Evolutionary conservation across 2,329 filamentous ascomycete species (phyloP), one percentile per base, ranked within the genome.

Genomic region (Chaetothyriales sp.): DNA sequence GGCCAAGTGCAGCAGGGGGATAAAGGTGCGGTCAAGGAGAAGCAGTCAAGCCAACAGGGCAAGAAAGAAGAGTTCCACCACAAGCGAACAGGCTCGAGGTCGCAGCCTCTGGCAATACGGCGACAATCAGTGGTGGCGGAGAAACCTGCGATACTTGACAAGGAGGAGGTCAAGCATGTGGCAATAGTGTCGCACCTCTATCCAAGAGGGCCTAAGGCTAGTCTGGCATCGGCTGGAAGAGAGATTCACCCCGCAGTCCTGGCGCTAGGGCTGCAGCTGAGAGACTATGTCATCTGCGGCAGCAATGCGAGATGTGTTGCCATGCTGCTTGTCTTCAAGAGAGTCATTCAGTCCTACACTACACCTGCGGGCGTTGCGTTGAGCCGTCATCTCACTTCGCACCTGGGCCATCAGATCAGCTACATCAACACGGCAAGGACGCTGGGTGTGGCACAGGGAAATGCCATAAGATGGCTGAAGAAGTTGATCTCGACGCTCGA

Each of bases 361-460:
- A 96, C 90, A 1, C 92, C 92, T 4, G 74, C 81, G 22, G 84
- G 84, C 43, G 88, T 83, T 52, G 89, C 88, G 43, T 78, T 98
- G 43, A 84, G 88, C 18, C 83, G 92, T 32, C 89, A 98, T 70
- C 81, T 98, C 61, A 92, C 87, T 28, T 84, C 86, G 9, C 87
- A 96, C 67, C 80, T 98, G 53, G 92, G 88, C 62, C 86, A 89
- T 39, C 92, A 98, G 68, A 95, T 98, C 63, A 88, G 93, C 57
- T 95, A 93, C 64, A 77, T 98, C 54, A 86, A 86, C 53, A 87
- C 87, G 59, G 55, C 58, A 4, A 82, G 92, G n/a, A 89, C 92
- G 32, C 85, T 98, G 69, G 93, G 86, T 58, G 92, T 95, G 68
- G 87, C 86, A 55, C 95, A 96, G 82, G 92, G 92, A 54, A 98